Base-by-base conservation (phyloP, 2,329 filamentous ascomycete species). In the Clarireedia homoeocarpa region DNA sequence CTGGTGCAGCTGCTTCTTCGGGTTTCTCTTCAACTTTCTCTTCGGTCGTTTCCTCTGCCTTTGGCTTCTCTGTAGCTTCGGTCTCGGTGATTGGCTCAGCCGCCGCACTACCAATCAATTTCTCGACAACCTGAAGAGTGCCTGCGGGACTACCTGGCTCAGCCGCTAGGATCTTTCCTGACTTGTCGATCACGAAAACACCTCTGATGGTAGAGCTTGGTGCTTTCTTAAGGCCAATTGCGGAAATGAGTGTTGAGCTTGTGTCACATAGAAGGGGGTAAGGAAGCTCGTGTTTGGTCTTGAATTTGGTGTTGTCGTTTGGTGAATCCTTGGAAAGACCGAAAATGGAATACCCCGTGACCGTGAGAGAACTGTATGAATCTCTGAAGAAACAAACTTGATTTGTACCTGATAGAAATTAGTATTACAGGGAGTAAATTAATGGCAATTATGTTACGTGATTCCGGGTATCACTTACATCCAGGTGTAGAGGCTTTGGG, bases 371-470 rank as follows among this genome's bases (percentile, higher is more conserved):
- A 48, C 79, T 75, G 74, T 95, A 89, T 24, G 83, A 79, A 77
- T 97, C 91, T 68, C 94, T 87, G 80, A 99, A 97, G 64, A 92
- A 78, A 74, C 91, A 96, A 60, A 81, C 94, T 79, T 99, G 94
- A 58, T 80, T 94, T 56, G 91, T 97, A 79, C 92, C 91, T 96
- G 60, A 44, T 27, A n/a, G 26, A 9, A 24, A 26, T 51, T 48
- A 55, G 49, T 20, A 53, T 46, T 52, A 47, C 17, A 20, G 38
- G 26, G n/a, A 2, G 30, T 24, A 34, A 14, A 34, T 14, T 34
- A 34, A 34, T 34, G 30, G 7, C 10, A 30, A 30, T 14, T 34
- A 34, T 34, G 30, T 34, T 34, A 34, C 30, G 30, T 12, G 12
- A 14, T 34, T 12, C 30, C 20, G 3, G 6, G 15, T 26, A 24